Evolutionary conservation across 2,329 filamentous ascomycete species (phyloP), one percentile per base, ranked within the genome.

Genomic region (Aspergillus pseudoterreus): DNA sequence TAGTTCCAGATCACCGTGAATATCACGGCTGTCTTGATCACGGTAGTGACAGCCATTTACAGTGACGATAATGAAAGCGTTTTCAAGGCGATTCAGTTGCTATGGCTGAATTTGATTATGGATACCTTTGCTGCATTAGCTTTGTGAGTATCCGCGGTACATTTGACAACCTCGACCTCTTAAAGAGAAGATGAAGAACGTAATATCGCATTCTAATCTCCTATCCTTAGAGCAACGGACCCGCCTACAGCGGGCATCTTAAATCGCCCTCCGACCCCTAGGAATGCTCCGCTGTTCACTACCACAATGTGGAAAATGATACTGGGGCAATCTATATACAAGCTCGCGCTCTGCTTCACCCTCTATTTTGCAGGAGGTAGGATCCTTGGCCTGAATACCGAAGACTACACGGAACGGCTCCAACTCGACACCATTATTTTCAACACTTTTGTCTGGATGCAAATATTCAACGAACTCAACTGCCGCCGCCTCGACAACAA

Each of bases 401-500:
- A 45, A 17, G 43, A 45, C 21, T 22, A 15, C 12, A 32, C 5
- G 6, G 14, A 45, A 12, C 43, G 64, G 11, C 59, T 54, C 4
- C 78, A 86, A 63, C 77, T 92, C 53, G 77, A 84, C 52, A 92
- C 90, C 2, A 78, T 96, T 46, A 87, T 96, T n/a, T 96, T 96
- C 80, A 96, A 96, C 75, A 92, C 89, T 0, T 96, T 96, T 68
- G 91, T 95, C 46, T 96, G 92, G 92, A 95, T 96, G 91, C 92
- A 96, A 63, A 92, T 96, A 62, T 96, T 96, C 76, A 96, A 96
- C 73, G 87, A 95, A 67, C 87, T 92, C 82, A 96, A 96, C 76
- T 95, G 94, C 72, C 88, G 92, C 51, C 89, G 92, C 6, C 78
- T 96, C 49, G 92, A 96, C 70, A 96, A 96, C 73, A 81, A 84